Conservation (phyloP, 441 rosid species). For the Syzygium syzygioides region DNA sequence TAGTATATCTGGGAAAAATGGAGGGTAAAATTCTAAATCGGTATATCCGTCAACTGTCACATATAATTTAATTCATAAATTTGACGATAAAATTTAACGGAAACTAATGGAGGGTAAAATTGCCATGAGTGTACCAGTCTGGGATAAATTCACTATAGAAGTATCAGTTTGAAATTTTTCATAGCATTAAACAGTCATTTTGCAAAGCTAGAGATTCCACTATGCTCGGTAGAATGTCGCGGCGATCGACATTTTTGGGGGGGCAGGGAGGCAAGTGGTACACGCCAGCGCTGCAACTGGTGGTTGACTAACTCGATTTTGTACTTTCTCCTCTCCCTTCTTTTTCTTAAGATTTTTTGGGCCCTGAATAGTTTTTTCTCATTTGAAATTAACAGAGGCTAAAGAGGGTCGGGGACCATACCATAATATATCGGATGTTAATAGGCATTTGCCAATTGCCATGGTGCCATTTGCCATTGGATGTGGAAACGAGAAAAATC, state of each 20-base stretch:
- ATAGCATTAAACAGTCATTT: fast-evolving
- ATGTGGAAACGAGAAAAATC: neutral
- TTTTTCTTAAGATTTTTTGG: neutral
- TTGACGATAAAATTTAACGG: too few relatives aligned
- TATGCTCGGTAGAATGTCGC: neutral
- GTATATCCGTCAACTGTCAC: fast-evolving
- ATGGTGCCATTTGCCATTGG: neutral
- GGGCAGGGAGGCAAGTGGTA: neutral
- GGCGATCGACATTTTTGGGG: neutral
- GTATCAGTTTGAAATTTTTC: too few relatives aligned
- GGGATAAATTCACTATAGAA: too few relatives aligned
- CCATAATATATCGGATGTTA: neutral
- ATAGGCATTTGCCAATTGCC: neutral
- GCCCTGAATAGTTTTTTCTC: neutral
- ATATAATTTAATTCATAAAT: too few relatives aligned
- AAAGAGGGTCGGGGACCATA: neutral
- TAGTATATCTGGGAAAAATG: too few relatives aligned
- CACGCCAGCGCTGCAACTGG: neutral
- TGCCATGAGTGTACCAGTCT: fast-evolving
- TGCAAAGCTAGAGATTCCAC: too few relatives aligned
- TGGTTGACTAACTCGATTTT: neutral
- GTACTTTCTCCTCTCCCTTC: neutral
- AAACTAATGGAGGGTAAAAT: too few relatives aligned
- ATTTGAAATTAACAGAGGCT: neutral
- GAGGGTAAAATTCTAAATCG: too few relatives aligned